A percentile compares a stretch with the other conserved stretches of the same genome.
Conservation (phyloP, 345 rosid genomes). For the Conringia planisiliqua region DNA sequence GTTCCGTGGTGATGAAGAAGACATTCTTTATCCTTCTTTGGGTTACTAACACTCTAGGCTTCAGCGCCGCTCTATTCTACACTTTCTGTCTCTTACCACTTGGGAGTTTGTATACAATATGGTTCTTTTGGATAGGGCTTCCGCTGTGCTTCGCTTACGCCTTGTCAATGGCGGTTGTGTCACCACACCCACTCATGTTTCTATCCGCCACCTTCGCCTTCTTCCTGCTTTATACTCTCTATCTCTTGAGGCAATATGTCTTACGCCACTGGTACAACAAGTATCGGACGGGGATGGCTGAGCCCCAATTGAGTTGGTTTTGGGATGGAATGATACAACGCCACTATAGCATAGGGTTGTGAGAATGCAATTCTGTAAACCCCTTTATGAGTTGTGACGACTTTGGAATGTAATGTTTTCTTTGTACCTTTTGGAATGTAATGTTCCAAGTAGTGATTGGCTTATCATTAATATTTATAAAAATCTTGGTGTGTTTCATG, state of each 20-base stretch:
- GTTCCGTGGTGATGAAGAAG: conserved; percentile 11
- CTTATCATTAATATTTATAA: background rate
- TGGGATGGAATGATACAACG: background rate
- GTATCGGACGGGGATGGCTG: background rate
- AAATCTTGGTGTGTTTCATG: background rate
- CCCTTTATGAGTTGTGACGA: background rate
- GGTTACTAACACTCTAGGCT: conserved; percentile 15
- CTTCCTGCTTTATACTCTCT: background rate
- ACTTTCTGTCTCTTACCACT: conserved; percentile 25
- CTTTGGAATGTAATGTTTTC: background rate
- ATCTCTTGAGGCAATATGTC: background rate
- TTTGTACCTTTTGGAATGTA: too few species aligned
- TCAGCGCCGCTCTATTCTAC: conserved; percentile 4
- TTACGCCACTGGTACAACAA: background rate
- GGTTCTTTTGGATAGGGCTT: background rate
- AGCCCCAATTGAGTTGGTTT: background rate
- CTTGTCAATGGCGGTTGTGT: conserved; percentile 12
- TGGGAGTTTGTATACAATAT: background rate
- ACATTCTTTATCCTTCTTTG: background rate
- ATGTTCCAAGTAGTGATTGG: background rate
- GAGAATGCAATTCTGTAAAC: background rate
- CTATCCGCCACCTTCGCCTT: background rate
- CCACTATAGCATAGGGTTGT: background rate
- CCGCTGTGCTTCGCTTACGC: conserved; percentile 14
- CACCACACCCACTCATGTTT: background rate